Conservation (phyloP, 2,329 filamentous ascomycete species). For the Ascosphaera apis region DNA sequence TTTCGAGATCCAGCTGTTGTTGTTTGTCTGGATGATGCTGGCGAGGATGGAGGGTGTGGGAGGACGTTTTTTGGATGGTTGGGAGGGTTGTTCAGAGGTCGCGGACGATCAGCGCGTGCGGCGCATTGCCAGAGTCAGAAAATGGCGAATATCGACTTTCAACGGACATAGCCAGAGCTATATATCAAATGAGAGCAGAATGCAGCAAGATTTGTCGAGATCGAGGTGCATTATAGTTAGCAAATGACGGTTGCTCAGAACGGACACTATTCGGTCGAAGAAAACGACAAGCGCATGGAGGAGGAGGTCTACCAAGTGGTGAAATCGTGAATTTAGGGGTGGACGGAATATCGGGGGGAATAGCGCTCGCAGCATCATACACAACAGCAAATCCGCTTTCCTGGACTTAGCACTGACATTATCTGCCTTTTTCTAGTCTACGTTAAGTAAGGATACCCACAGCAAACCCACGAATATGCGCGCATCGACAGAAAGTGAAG, state of each 20-base stretch:
- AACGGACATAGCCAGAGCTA: too few species aligned
- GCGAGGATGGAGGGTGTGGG: not conserved
- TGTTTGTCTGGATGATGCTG: not conserved
- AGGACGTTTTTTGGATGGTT: not conserved
- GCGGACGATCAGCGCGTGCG: not conserved
- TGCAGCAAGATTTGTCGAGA: too few species aligned
- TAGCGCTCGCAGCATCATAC: slow-evolving; percentile 1
- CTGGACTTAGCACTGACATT: slow-evolving; percentile 5
- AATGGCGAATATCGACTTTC: too few species aligned
- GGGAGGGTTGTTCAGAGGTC: slow-evolving; percentile 1
- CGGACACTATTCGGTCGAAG: too few species aligned
- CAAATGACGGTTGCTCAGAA: too few species aligned
- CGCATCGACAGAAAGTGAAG: not conserved
- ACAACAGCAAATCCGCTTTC: slow-evolving; percentile 3
- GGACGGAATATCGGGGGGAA: slow-evolving; percentile 2
- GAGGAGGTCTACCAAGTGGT: too few species aligned
- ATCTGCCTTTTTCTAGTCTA: slow-evolving; percentile 37
- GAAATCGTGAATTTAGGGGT: too few species aligned
- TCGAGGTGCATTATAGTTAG: too few species aligned
- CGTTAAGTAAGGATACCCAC: slow-evolving; percentile 50
- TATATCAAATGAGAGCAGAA: too few species aligned
- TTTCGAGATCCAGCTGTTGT: not conserved
- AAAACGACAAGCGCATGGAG: too few species aligned
- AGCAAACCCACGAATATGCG: slow-evolving; percentile 3
- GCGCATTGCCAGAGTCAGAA: too few species aligned